A percentile compares a stretch with the other conserved stretches of the same genome.
Conservation (phyloP, 202 grass and related monocot genomes). For the Bolboschoenoplectus hybrid region DNA sequence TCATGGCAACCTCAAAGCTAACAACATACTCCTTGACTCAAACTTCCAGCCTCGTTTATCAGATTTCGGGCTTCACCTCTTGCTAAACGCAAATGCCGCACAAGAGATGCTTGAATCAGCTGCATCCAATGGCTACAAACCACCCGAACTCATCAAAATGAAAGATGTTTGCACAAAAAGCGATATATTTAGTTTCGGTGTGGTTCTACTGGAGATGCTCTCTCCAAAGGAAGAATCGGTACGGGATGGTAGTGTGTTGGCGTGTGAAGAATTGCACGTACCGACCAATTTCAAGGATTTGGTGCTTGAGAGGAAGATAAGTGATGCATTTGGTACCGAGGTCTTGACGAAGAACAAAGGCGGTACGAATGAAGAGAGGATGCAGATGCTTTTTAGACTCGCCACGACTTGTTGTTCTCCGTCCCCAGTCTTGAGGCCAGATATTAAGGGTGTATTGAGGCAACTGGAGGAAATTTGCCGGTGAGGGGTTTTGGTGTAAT, state of each 20-base stretch:
- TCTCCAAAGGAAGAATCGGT: slow-evolving; percentile 73
- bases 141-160: slow-evolving; percentile 88
- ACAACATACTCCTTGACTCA: slow-evolving; percentile 86
- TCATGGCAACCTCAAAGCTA: slow-evolving; percentile 94
- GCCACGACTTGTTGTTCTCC: slow-evolving; percentile 82
- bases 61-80: slow-evolving; percentile 77
- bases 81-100: slow-evolving; percentile 56
- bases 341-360: slow-evolving; percentile 62
- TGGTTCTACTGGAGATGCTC: slow-evolving; percentile 93
- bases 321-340: slow-evolving; percentile 66
- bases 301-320: slow-evolving; percentile 90
- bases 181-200: slow-evolving; percentile 88
- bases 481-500: slow-evolving; percentile 3
- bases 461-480: slow-evolving; percentile 64
- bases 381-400: slow-evolving; percentile 64
- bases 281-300: slow-evolving; percentile 72
- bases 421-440: slow-evolving; percentile 75
- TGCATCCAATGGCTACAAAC: slow-evolving; percentile 74
- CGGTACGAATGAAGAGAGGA: slow-evolving; percentile 57
- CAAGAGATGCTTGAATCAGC: slow-evolving; percentile 86
- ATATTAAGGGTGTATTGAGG: slow-evolving; percentile 61
- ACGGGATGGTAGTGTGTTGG: slow-evolving; percentile 38
- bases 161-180: slow-evolving; percentile 66
- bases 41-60: slow-evolving; percentile 86
- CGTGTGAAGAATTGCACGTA: slow-evolving; percentile 65